Percentiles rank a stretch among this genome's conserved stretches.
These are phyloP conservation scores for Trichosporon faecale DNA, from an alignment of 1,284 basidiomycete genomes.

Conservation along the genomic window DNA sequence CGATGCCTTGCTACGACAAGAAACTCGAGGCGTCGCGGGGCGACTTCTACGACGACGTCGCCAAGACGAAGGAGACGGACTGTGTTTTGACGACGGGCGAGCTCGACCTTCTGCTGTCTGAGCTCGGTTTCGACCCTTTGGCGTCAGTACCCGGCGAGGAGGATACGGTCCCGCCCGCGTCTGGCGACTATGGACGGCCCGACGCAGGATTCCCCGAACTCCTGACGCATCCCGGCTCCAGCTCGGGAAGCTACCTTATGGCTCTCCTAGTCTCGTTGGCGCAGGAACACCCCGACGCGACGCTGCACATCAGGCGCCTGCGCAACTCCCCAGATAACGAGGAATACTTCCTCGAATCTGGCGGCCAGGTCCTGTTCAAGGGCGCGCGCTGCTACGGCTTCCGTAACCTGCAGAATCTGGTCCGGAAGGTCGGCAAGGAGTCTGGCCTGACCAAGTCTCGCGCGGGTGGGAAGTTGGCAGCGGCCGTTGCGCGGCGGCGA, in stretches of 20 bases:
- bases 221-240: slow-evolving; percentile 73
- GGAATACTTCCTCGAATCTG: slow-evolving; percentile 60
- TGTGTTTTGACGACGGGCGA: slow-evolving; percentile 98
- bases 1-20: slow-evolving; percentile 99
- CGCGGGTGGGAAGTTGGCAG: slow-evolving; percentile 45
- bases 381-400: slow-evolving; percentile 97
- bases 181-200: slow-evolving; percentile 3
- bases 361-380: slow-evolving; percentile 71
- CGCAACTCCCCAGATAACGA: slow-evolving; percentile 63
- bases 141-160: slow-evolving; percentile 58
- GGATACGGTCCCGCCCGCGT: slow-evolving; percentile 28
- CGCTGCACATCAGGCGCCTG: slow-evolving; percentile 61
- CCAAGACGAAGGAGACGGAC: slow-evolving; percentile 86
- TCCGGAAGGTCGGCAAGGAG: slow-evolving; percentile 84
- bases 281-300: slow-evolving; percentile 56
- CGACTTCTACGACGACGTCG: slow-evolving; percentile 78
- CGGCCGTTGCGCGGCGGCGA: slow-evolving; percentile 50
- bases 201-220: slow-evolving; percentile 63
- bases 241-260: slow-evolving; percentile 91
- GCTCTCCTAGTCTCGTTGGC: slow-evolving; percentile 61
- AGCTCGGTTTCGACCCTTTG: slow-evolving; percentile 75
- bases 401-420: slow-evolving; percentile 94
- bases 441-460: slow-evolving; percentile 60
- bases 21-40: slow-evolving; percentile 94
- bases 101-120: slow-evolving; percentile 77